Conservation (phyloP, 192 early-diverging fungal genomes). For the Rhizophagus clarus region DNA sequence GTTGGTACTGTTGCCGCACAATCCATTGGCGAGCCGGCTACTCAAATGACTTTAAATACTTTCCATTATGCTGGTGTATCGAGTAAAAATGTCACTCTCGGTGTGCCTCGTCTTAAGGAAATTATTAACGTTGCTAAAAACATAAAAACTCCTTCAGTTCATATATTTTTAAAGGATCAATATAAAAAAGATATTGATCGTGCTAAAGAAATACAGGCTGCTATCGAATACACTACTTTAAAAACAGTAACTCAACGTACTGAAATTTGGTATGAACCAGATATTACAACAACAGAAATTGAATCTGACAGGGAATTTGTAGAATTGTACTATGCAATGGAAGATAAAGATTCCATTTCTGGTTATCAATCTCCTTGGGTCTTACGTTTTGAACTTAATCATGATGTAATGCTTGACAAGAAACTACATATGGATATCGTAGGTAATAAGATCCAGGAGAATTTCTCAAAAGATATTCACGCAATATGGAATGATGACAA, state of each 20-base stretch:
- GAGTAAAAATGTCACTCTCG: constrained; percentile 95
- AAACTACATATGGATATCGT: constrained; percentile 84
- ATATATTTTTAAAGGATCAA: constrained; percentile 72
- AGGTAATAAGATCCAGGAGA: constrained; percentile 73
- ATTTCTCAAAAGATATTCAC: constrained; percentile 80
- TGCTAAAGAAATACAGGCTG: constrained; percentile 87
- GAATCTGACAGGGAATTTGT: constrained; percentile 91
- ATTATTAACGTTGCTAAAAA: constrained; percentile 98
- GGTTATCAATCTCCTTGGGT: constrained; percentile 73
- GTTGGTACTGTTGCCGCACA: constrained; percentile 97
- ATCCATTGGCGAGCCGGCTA: constrained; percentile 98
- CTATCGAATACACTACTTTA: constrained; percentile 91
- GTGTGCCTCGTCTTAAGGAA: constrained; percentile 98
- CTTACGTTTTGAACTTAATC: constrained; percentile 75
- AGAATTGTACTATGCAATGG: constrained; percentile 77
- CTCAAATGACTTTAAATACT: constrained; percentile 99
- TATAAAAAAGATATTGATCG: constrained; percentile 72
- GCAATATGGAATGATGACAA: constrained; percentile 91
- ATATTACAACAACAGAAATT: constrained; percentile 76
- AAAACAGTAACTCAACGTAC: constrained; percentile 78
- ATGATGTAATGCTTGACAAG: constrained; percentile 88
- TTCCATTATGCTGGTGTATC: constrained; percentile 99
- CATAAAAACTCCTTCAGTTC: constrained; percentile 90
- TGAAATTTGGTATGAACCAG: constrained; percentile 98
- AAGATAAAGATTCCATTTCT: constrained; percentile 72